Evolutionary conservation across 257 asterid genomes (phyloP).

Genomic region (Apocynum venetum): DNA sequence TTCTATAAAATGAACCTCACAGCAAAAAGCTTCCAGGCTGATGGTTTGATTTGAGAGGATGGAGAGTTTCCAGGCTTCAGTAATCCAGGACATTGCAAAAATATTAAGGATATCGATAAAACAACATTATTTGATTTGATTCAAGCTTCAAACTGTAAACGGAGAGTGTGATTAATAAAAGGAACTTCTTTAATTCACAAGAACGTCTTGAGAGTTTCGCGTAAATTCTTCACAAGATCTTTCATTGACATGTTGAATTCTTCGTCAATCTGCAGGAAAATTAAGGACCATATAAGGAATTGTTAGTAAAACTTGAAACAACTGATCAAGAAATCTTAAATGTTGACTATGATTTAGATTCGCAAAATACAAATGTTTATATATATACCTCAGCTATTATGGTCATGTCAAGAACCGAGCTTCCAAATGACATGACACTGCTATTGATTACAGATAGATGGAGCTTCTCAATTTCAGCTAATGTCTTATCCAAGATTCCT

Average conservation of each 20-base stretch:
- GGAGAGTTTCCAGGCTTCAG: constrained; percentile 1
- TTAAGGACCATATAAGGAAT: too few species aligned
- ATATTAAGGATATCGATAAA: too few species aligned
- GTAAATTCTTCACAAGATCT: constrained; percentile 28
- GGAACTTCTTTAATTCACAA: constrained; percentile 2
- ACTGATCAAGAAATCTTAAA: too few species aligned
- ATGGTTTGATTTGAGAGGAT: not conserved
- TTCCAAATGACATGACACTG: constrained; percentile 33
- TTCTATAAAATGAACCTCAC: constrained; percentile 20
- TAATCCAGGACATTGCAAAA: not conserved
- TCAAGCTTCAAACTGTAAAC: not conserved
- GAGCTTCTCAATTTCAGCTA: constrained; percentile 39
- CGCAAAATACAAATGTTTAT: too few species aligned
- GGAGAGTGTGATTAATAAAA: too few species aligned
- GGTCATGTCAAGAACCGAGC: constrained; percentile 34
- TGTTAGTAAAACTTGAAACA: too few species aligned
- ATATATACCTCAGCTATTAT: constrained; percentile 41
- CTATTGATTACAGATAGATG: constrained; percentile 30
- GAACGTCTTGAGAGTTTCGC: constrained; percentile 9
- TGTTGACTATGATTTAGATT: too few species aligned
- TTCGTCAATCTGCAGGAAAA: constrained; percentile 30
- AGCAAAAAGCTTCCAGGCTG: constrained; percentile 6
- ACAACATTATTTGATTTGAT: not conserved
- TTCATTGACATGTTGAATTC: constrained; percentile 26
- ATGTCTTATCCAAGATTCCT: constrained; percentile 31